These are phyloP conservation scores for Phaeosphaeriaceae sp. DNA, from an alignment of 2,329 filamentous ascomycete genomes.

Conservation along the genomic window DNA sequence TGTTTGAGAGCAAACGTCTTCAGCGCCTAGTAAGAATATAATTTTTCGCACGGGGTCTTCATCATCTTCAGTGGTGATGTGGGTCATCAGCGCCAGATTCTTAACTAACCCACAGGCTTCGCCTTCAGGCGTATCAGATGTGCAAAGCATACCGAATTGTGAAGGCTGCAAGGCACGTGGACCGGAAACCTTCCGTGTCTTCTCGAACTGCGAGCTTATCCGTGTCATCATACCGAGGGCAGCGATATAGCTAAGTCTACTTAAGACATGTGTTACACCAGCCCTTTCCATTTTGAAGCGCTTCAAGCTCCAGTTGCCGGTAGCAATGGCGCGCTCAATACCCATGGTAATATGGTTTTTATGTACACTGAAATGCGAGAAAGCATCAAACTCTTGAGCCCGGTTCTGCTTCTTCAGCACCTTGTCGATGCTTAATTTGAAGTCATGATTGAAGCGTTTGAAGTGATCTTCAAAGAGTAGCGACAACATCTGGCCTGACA, in stretches of 20 bases:
- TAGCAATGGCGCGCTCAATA: constrained; percentile 95
- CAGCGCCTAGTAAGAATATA: constrained; percentile 84
- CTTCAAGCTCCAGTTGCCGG: constrained; percentile 97
- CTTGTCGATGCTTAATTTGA: constrained; percentile 95
- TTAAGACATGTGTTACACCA: constrained; percentile 94
- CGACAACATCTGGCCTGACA: constrained; percentile 92
- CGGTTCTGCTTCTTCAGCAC: constrained; percentile 92
- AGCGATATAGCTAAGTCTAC: constrained; percentile 92
- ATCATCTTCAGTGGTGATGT: constrained; percentile 96
- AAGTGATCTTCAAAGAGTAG: constrained; percentile 97
- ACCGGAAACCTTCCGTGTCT: constrained; percentile 94
- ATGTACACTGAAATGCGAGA: constrained; percentile 81
- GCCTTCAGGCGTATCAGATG: constrained; percentile 96
- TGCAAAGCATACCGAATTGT: constrained; percentile 97
- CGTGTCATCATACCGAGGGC: constrained; percentile 99
- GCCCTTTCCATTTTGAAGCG: constrained; percentile 99
- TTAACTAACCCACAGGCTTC: constrained; percentile 98
- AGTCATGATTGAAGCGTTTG: constrained; percentile 88
- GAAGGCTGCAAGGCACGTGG: constrained; percentile 95
- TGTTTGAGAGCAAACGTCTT: constrained; percentile 78
- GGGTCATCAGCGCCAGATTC: constrained; percentile 97
- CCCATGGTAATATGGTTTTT: constrained; percentile 88
- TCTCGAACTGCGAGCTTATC: constrained; percentile 98
- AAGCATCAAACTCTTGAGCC: constrained; percentile 85
- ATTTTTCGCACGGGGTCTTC: constrained; percentile 88